Conservation (phyloP, 371 early-diverging fungal species). For the Rhizopus sp. region DNA sequence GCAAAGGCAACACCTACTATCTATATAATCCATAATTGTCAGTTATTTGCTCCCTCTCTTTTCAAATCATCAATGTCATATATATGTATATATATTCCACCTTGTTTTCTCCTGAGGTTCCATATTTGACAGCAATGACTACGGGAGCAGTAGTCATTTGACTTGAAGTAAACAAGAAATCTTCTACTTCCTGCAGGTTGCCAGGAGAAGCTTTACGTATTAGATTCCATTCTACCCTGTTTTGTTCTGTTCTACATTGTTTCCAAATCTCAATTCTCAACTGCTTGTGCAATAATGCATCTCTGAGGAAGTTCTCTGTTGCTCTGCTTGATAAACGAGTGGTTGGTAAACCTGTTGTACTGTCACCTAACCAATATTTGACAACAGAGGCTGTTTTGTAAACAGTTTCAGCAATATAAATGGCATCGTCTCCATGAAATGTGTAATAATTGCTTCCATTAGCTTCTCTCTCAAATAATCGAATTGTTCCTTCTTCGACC, state of each 20-base stretch:
- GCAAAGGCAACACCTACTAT: slow-evolving; percentile 86
- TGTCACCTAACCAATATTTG: slow-evolving; percentile 75
- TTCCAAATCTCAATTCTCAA: slow-evolving; percentile 88
- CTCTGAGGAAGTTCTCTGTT: slow-evolving; percentile 77
- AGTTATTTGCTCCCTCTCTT: neutral
- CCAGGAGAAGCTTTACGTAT: slow-evolving; percentile 86
- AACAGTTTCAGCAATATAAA: slow-evolving; percentile 77
- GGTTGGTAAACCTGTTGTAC: slow-evolving; percentile 66
- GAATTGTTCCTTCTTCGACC: slow-evolving; percentile 56
- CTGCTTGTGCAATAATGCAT: slow-evolving; percentile 74
- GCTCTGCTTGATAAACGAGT: slow-evolving; percentile 76
- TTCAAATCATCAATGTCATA: neutral
- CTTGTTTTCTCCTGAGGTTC: slow-evolving; percentile 55
- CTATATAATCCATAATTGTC: slow-evolving; percentile 28
- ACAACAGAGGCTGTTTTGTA: slow-evolving; percentile 91
- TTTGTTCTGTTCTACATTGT: slow-evolving; percentile 29
- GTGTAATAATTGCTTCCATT: slow-evolving; percentile 62
- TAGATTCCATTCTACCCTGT: slow-evolving; percentile 50
- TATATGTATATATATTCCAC: slow-evolving; percentile 26
- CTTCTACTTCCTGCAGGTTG: slow-evolving; percentile 88
- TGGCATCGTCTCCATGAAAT: slow-evolving; percentile 89
- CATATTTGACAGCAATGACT: slow-evolving; percentile 76
- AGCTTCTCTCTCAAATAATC: slow-evolving; percentile 72
- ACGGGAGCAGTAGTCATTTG: slow-evolving; percentile 79
- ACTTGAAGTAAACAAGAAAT: slow-evolving; percentile 74